Evolutionary conservation across 2,329 filamentous ascomycete genomes (phyloP).

Genomic region (Arachnopeziza araneosa): DNA sequence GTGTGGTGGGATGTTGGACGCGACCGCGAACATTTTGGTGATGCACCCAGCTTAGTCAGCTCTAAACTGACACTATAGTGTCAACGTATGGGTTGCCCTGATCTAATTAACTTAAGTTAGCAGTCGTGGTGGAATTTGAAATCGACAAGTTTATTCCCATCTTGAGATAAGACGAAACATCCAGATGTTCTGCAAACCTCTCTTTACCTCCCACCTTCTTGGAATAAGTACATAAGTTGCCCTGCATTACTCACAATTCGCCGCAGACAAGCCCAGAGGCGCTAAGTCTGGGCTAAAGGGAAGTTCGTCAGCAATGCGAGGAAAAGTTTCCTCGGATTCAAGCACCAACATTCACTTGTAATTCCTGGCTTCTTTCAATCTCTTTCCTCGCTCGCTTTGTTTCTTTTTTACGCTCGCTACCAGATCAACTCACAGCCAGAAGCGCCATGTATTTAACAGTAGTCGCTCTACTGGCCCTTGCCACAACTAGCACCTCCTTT

Average conservation of each 20-base stretch:
- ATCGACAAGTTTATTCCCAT: no score
- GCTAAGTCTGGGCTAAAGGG: neutral
- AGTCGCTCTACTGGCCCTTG: conserved; percentile 8
- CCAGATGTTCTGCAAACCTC: no score
- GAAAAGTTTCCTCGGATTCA: neutral
- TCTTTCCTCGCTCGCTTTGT: neutral
- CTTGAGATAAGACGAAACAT: no score
- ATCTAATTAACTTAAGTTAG: no score
- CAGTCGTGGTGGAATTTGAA: no score
- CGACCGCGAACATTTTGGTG: no score
- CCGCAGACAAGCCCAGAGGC: neutral
- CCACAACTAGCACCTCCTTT: conserved; percentile 14
- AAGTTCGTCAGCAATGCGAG: neutral
- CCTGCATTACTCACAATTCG: neutral
- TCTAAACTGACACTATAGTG: no score
- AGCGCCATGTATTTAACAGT: conserved; percentile 8
- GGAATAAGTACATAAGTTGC: no score
- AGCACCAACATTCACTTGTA: neutral
- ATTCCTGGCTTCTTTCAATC: neutral
- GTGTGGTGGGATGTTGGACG: no score
- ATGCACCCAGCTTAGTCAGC: no score
- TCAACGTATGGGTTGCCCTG: no score
- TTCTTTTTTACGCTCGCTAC: neutral
- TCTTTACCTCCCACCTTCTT: no score
- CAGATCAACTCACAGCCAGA: neutral